Base-by-base conservation (phyloP, 768 basidiomycete genomes). In the Leucocoprinus sp. region DNA sequence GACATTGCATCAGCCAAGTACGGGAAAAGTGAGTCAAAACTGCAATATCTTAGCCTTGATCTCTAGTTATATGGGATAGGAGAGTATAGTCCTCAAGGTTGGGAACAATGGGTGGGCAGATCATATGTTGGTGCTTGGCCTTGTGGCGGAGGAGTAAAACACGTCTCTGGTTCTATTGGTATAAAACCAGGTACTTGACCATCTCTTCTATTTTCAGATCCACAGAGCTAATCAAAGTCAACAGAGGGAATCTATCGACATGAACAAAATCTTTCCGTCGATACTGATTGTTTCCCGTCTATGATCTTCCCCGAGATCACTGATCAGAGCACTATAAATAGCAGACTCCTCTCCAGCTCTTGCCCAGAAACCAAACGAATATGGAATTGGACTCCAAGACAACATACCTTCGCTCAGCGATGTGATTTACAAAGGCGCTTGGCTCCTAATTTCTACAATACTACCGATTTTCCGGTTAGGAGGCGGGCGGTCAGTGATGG, bases 311-410 rank as follows among this genome's bases (percentile, higher is more conserved):
- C 35, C 28, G 31, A 36, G n/a, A 7, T 48, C 24, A 41, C 46
- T 34, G 46, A 48, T 5, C 33, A 19, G 9, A 42, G 39, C 18
- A 41, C 46, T 42, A 48, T 41, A 24, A 48, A 36, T 42, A 48
- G 39, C 39, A 40, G 39, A 8, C 24, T 33, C 29, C 17, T 42
- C 24, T n/a, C 26, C 31, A 35, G 38, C 39, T 42, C 38, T 27
- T 41, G 27, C 24, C 22, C 33, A 14, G 31, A 48, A n/a, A 36
- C 12, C 7, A 22, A 17, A 17, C 22, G n/a, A 22, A 28, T 27
- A 8, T 47, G 38, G 46, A 5, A 23, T 41, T 40, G 14, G 4
- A 12, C 9, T 19, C 12, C n/a, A n/a, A n/a, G n/a, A n/a, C n/a
- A n/a, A n/a, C n/a, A n/a, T n/a, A n/a, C n/a, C n/a, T n/a, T n/a